Base-by-base conservation (phyloP, 805 yeast genomes). In the Ogataea trehaloabstinens region DNA sequence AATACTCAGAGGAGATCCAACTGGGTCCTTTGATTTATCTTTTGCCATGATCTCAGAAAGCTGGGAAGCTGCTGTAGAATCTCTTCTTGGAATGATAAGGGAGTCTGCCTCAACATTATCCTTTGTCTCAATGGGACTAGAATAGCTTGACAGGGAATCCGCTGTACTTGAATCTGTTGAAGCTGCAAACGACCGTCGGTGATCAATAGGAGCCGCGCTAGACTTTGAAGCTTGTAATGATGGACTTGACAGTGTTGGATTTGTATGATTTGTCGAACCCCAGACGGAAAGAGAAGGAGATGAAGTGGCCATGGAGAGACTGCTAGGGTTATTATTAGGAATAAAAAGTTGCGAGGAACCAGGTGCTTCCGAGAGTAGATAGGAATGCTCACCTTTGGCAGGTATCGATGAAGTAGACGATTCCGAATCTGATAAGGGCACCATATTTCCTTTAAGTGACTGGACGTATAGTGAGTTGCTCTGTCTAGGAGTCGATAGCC, bases 81-180 rank as follows among this genome's bases (percentile, higher is more conserved):
- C 38, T 28, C 42, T 39, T 24, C 40, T 36, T 1, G 50, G 42
- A 2, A 37, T 27, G 22, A 44, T 44, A 28, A 47, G 40, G 2
- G 52, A 33, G 24, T 40, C 46, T 8, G 52, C 57, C 21, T 43
- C 48, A 6, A 44, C 56, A 32, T 43, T 47, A 6, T 46, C 47
- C 29, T 45, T 51, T 1, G 59, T 52, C 28, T 53, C 60, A 8
- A 36, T 38, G 3, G 49, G 41, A 19, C 38, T 33, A 13, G 48
- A 22, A 19, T 22, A 37, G 2, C 62, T 61, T 10, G 52, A 43
- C 5, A 67, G 49, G 22, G 67, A 55, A 4, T 64, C 62, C 18
- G 67, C 51, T 28, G 63, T 51, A 42, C 61, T 56, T 2, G 57
- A 52, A 10, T 60, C 58, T 6, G 47, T 30, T 2, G 60, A 53